Evolutionary conservation across 78 protist species (phyloP).

Genomic region (Dictyostelium capitatum): DNA sequence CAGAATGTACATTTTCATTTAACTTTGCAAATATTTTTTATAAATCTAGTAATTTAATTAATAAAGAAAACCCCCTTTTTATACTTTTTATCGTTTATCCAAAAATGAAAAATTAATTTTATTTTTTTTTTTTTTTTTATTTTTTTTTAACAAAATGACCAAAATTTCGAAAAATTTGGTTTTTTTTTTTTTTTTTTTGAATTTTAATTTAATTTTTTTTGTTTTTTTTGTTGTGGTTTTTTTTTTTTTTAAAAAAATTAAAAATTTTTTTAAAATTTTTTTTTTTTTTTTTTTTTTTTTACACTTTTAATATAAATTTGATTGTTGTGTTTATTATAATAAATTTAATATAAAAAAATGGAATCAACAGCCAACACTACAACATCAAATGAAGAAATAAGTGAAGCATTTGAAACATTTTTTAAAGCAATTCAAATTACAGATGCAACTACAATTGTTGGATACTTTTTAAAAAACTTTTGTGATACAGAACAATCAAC

Average conservation of each 20-base stretch:
- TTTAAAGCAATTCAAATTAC: slow-evolving; percentile 31
- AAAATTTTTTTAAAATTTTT: background rate
- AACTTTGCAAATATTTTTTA: too few species aligned
- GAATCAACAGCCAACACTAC: background rate
- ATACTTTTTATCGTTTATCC: too few species aligned
- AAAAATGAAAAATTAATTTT: too few species aligned
- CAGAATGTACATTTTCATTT: too few species aligned
- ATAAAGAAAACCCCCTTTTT: too few species aligned
- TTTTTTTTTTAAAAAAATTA: background rate
- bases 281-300: background rate
- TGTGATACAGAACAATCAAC: slow-evolving; percentile 16
- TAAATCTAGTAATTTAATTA: too few species aligned
- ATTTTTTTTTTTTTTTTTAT: too few species aligned
- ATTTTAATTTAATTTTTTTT: too few species aligned
- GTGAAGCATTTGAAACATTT: slow-evolving; percentile 19
- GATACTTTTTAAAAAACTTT: slow-evolving; percentile 37
- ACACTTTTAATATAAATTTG: background rate
- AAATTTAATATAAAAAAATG: background rate
- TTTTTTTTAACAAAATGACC: too few species aligned
- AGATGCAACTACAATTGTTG: slow-evolving; percentile 11
- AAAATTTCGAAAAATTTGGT: too few species aligned
- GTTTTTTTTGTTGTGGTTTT: background rate
- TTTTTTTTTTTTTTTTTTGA: too few species aligned
- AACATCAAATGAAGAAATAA: background rate
- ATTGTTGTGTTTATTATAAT: background rate